Evolutionary conservation across 2,329 filamentous ascomycete genomes (phyloP).

Genomic region (Calonectria multiphialidica): DNA sequence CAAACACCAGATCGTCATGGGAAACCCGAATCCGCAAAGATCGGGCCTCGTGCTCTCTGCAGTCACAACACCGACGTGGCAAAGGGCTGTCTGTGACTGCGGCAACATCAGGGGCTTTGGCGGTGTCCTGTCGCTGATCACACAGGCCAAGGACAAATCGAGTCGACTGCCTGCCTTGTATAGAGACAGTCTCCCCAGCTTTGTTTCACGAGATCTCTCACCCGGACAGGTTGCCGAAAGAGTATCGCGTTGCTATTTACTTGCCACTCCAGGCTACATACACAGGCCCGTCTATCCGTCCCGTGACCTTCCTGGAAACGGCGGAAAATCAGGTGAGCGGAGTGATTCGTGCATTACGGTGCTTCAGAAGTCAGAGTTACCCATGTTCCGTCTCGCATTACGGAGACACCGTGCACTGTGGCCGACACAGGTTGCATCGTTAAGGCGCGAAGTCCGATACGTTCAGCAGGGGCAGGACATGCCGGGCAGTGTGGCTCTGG

Average conservation of each 20-base stretch:
- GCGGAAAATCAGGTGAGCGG: neutral
- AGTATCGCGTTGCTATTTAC: neutral
- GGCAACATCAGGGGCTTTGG: constrained; percentile 1
- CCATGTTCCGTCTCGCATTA: constrained; percentile 14
- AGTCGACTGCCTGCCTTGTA: neutral
- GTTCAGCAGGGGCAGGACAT: constrained; percentile 16
- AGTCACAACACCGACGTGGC: neutral
- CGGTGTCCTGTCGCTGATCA: constrained; percentile 10
- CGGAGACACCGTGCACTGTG: constrained; percentile 21
- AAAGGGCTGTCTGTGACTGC: neutral
- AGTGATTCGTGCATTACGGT: constrained; percentile 4
- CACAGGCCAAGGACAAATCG: neutral
- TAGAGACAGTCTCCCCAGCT: constrained; percentile 1
- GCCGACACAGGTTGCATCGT: constrained; percentile 16
- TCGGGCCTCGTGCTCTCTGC: constrained; percentile 7
- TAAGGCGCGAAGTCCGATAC: constrained; percentile 7
- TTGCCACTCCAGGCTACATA: neutral
- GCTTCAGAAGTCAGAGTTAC: constrained; percentile 3
- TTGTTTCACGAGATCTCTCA: constrained; percentile 11
- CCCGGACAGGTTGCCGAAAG: neutral
- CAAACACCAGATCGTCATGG: constrained; percentile 13
- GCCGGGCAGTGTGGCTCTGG: neutral
- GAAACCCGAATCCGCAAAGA: neutral
- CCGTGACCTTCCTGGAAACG: constrained; percentile 6
- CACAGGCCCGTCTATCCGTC: constrained; percentile 3